Evolutionary conservation across 176 grass and related monocot genomes (phyloP), one percentile per base, ranked within the genome.

Genomic region (Zea luxurians): DNA sequence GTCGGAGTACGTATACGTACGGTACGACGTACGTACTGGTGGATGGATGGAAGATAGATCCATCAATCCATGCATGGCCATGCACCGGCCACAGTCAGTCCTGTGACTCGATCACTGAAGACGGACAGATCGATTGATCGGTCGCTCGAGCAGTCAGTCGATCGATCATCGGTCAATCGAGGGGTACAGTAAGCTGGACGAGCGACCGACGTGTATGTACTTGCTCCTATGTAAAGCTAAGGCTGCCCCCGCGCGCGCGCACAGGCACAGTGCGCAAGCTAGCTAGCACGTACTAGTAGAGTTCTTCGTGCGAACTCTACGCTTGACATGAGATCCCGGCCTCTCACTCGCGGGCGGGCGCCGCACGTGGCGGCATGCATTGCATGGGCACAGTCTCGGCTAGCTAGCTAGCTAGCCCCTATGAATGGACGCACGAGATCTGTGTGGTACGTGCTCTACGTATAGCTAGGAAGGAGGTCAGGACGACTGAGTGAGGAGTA

Each of bases 371-470:
- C 18, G 43, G 66, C 66, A 66, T 34, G 55, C 58, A 34, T 17
- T 38, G 35, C 71, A 75, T 44, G 72, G 72, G 48, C 50, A 57
- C 45, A 71, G 71, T 74, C 48, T 49, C 48, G 12, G 48, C 48
- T 49, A 49, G n/a, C n/a, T 0, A 13, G 2, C 1, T 48, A 48
- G 47, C 27, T 60, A 9, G 18, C 11, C 58, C 4, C 58, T 21
- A 61, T 61, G 58, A 18, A 64, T 38, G 62, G 61, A 37, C 61
- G 60, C 60, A 62, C 13, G 27, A 36, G 34, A 27, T 64, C 4
- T 63, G 61, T 63, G 11, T 37, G 2, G 36, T 66, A 8, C 5
- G 5, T 4, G 18, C 12, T 38, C 38, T 64, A 64, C 61, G 61
- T 66, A 42, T 40, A 40, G 63, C 64, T 65, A 63, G 11, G 52